A percentile compares a stretch with the other conserved stretches of the same genome.
phyloP scores from a whole-genome alignment of 768 basidiomycete genomes.

The Russula lepida region DNA sequence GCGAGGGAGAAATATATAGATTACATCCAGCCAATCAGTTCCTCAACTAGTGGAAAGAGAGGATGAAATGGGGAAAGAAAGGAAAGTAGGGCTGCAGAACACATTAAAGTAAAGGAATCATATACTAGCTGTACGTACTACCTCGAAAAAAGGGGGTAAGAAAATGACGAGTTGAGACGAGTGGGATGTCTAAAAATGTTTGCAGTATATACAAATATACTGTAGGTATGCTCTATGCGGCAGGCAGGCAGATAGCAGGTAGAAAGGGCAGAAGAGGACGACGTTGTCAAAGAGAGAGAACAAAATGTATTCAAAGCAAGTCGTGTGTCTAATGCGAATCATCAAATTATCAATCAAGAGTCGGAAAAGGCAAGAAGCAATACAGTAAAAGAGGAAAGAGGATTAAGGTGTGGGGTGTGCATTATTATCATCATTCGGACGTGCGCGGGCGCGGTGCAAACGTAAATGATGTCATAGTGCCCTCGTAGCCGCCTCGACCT shows the following conservation, averaged over 20 bases:
- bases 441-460: not conserved
- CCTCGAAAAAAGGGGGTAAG: not conserved
- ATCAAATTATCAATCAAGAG: not conserved
- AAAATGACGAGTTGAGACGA: not conserved
- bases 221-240: conserved; percentile 6
- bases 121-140: conserved; percentile 2
- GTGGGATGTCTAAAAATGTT: conserved; percentile 7
- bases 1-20: conserved; percentile 2
- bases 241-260: no score
- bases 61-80: not conserved
- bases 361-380: not conserved
- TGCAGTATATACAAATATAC: conserved; percentile 13
- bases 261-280: not conserved
- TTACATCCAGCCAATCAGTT: conserved; percentile 7
- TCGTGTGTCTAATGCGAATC: not conserved
- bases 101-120: not conserved
- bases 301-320: not conserved
- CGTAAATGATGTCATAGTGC: conserved; percentile 7
- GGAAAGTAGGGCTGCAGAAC: not conserved
- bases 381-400: not conserved
- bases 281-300: not conserved
- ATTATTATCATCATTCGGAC: conserved; percentile 1
- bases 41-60: not conserved
- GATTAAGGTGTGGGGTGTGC: not conserved
- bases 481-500: conserved; percentile 26